Evolutionary conservation across 2,329 filamentous ascomycete genomes (phyloP).

Genomic region (Penicillium janthinellum): DNA sequence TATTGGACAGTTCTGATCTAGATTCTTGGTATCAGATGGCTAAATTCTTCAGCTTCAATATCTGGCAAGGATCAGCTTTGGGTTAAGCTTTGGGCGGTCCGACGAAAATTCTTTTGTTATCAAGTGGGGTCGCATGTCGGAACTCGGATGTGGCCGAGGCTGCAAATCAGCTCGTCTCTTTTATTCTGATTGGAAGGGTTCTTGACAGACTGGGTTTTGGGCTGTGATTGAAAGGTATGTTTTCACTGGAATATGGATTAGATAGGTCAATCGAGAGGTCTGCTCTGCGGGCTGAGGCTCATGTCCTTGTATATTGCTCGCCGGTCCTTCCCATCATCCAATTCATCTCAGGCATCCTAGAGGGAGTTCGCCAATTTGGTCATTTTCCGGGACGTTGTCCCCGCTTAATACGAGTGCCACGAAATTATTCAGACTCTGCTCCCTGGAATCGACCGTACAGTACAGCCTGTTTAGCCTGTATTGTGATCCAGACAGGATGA

Average conservation of each 20-base stretch:
- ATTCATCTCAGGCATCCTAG: too few species aligned
- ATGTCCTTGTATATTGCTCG: not conserved
- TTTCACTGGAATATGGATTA: not conserved
- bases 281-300: not conserved
- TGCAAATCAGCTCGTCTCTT: not conserved
- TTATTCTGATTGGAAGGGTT: not conserved
- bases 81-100: slow-evolving; percentile 11
- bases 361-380: too few species aligned
- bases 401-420: too few species aligned
- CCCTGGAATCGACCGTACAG: not conserved
- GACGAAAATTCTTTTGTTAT: slow-evolving; percentile 13
- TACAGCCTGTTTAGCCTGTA: not conserved
- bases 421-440: not conserved
- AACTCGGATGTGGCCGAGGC: not conserved
- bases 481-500: not conserved
- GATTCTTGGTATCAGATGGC: not conserved
- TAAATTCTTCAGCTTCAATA: not conserved
- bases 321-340: too few species aligned
- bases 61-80: slow-evolving; percentile 1
- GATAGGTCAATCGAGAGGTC: not conserved
- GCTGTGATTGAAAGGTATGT: not conserved
- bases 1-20: not conserved
- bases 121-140: slow-evolving; percentile 9
- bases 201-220: not conserved
- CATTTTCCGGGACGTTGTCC: too few species aligned